These are phyloP conservation scores for Boletales sp. DNA, from an alignment of 768 basidiomycete genomes.

Conservation along the genomic window DNA sequence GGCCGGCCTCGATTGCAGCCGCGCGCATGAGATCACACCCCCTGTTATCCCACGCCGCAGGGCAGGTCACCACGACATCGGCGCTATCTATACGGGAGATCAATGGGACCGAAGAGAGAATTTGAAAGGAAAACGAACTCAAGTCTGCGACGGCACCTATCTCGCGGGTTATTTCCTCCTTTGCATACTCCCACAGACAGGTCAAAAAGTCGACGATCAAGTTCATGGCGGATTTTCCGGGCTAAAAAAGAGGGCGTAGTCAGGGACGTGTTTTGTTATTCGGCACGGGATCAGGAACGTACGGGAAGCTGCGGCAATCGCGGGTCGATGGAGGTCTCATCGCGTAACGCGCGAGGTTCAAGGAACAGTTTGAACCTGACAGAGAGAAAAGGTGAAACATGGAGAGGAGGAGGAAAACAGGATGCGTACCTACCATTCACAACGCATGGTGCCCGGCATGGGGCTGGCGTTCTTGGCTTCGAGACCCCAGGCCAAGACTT, in stretches of 20 bases:
- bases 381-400: no score
- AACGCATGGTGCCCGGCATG: conserved; percentile 58
- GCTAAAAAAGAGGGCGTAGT: conserved; percentile 34
- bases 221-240: conserved; percentile 72
- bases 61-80: conserved; percentile 83
- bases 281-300: conserved; percentile 25
- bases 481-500: conserved; percentile 79
- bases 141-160: conserved; percentile 85
- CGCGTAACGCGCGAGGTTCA: conserved; percentile 76
- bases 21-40: conserved; percentile 85
- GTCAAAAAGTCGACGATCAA: conserved; percentile 81
- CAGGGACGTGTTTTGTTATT: background rate
- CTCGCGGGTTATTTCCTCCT: conserved; percentile 81
- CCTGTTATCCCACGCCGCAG: conserved; percentile 87
- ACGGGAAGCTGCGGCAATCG: conserved; percentile 79
- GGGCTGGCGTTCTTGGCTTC: conserved; percentile 81
- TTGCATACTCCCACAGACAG: conserved; percentile 84
- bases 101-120: conserved; percentile 2
- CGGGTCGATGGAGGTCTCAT: conserved; percentile 66
- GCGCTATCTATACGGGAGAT: conserved; percentile 55
- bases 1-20: conserved; percentile 75
- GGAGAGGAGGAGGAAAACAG: background rate
- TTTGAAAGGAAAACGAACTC: conserved; percentile 42
- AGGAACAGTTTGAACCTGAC: conserved; percentile 81
- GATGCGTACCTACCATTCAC: conserved; percentile 43